phyloP scores from a whole-genome alignment of 495 filamentous ascomycete genomes.

The Aspergillus coremiiformis region DNA sequence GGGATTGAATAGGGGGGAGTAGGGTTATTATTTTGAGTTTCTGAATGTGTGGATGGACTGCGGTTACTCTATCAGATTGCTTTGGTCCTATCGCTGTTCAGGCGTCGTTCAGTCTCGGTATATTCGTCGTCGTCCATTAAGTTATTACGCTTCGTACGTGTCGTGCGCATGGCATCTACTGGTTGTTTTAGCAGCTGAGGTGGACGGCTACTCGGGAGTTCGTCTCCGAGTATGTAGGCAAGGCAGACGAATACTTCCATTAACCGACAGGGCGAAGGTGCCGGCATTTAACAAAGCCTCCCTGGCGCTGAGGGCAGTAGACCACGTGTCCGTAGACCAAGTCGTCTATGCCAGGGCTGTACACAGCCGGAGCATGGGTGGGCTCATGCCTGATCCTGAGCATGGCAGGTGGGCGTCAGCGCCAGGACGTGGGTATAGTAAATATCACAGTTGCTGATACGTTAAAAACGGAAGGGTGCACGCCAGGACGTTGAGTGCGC shows the following conservation, averaged over 20 bases:
- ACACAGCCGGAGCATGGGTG: slow-evolving; percentile 52
- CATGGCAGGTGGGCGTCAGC: slow-evolving; percentile 42
- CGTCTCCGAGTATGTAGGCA: neutral
- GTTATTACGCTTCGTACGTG: no score
- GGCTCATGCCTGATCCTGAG: slow-evolving; percentile 58
- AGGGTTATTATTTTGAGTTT: no score
- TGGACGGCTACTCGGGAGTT: slow-evolving; percentile 18
- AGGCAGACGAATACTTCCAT: slow-evolving; percentile 18
- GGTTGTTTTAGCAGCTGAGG: slow-evolving; percentile 19
- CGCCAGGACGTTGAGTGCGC: slow-evolving; percentile 45
- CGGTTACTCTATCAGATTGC: no score
- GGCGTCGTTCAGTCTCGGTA: no score
- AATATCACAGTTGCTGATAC: slow-evolving; percentile 51
- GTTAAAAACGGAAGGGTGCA: slow-evolving; percentile 48
- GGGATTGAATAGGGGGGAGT: neutral
- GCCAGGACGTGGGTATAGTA: slow-evolving; percentile 45
- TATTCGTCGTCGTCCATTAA: no score
- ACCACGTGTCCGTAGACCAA: slow-evolving; percentile 52
- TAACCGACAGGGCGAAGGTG: slow-evolving; percentile 55
- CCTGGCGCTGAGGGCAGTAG: slow-evolving; percentile 30
- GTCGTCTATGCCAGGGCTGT: slow-evolving; percentile 50
- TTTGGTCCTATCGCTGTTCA: no score
- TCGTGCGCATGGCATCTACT: no score
- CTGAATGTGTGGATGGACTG: no score
- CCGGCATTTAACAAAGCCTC: slow-evolving; percentile 55